These are phyloP conservation scores for Cladosporium sp. DNA, from an alignment of 2,329 filamentous ascomycete species.

Conservation along the genomic window DNA sequence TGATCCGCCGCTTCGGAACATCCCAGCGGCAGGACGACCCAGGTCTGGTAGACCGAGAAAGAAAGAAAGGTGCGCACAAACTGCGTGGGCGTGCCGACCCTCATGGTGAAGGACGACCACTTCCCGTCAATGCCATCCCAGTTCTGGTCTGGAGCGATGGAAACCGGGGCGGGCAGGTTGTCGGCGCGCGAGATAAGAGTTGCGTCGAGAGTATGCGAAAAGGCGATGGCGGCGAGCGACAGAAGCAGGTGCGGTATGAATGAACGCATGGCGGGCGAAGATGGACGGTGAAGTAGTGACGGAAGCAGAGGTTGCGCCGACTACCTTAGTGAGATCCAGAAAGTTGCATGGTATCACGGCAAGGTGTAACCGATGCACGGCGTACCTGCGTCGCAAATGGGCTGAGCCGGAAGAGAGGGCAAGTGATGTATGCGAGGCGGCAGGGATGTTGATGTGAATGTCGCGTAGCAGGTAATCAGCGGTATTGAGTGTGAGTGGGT, in stretches of 20 bases:
- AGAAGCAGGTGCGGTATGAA: conserved; percentile 27
- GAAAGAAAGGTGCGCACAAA: conserved; percentile 62
- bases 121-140: conserved; percentile 66
- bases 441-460: not conserved
- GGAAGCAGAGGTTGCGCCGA: conserved; percentile 2
- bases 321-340: conserved; percentile 5
- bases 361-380: conserved; percentile 10
- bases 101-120: conserved; percentile 71
- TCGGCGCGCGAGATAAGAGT: conserved; percentile 24
- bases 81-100: conserved; percentile 57
- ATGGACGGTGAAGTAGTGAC: not conserved
- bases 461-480: not conserved
- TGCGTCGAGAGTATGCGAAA: conserved; percentile 18
- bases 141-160: conserved; percentile 34
- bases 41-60: conserved; percentile 70
- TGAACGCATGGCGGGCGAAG: conserved; percentile 22
- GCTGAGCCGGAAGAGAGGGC: not conserved
- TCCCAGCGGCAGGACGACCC: conserved; percentile 64
- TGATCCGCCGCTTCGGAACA: conserved; percentile 46
- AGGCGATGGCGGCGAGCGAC: conserved; percentile 28
- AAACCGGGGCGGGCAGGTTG: conserved; percentile 32
- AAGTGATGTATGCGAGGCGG: not conserved
- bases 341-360: conserved; percentile 18
- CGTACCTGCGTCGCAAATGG: conserved; percentile 18
- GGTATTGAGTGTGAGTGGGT: not conserved